These are phyloP conservation scores for Tilletia setariae DNA, from an alignment of 1,284 basidiomycete species.

Conservation along the genomic window DNA sequence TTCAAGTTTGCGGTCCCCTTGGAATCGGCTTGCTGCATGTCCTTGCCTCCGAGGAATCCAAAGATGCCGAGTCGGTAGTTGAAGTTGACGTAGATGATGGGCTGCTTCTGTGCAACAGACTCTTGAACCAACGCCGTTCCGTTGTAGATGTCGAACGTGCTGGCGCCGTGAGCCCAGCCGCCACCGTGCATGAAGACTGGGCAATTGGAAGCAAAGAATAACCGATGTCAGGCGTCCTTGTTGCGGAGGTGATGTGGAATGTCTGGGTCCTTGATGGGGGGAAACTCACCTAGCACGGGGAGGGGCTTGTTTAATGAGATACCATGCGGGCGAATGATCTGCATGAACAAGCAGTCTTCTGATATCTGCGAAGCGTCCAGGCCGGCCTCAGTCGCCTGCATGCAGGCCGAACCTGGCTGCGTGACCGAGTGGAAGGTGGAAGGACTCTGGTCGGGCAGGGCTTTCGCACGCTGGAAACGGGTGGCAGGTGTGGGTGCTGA, in stretches of 20 bases:
- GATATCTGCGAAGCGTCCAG: not conserved
- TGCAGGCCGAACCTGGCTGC: not conserved
- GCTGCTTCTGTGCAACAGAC: not conserved
- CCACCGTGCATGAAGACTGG: conserved; percentile 12
- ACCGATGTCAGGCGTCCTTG: not conserved
- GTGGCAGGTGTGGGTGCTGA: not conserved
- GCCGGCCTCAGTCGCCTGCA: not conserved
- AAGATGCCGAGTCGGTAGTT: conserved; percentile 33
- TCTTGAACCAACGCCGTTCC: not conserved
- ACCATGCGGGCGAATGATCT: conserved; percentile 10
- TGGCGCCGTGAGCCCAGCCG: not conserved
- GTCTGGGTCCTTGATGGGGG: too few relatives aligned
- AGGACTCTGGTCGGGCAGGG: not conserved
- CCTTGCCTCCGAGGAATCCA: conserved; percentile 33
- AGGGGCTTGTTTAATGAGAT: not conserved
- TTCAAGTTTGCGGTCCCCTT: conserved; percentile 27
- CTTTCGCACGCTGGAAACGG: conserved; percentile 5
- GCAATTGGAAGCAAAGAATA: too few relatives aligned
- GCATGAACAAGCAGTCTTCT: conserved; percentile 12
- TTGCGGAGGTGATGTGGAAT: too few relatives aligned
- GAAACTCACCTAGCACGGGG: conserved; percentile 7
- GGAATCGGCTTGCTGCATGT: conserved; percentile 19
- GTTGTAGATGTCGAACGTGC: conserved; percentile 3
- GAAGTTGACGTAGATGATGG: conserved; percentile 9
- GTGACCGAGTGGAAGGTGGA: not conserved